phyloP scores from a whole-genome alignment of 768 basidiomycete genomes.

The Mycena epipterygia region DNA sequence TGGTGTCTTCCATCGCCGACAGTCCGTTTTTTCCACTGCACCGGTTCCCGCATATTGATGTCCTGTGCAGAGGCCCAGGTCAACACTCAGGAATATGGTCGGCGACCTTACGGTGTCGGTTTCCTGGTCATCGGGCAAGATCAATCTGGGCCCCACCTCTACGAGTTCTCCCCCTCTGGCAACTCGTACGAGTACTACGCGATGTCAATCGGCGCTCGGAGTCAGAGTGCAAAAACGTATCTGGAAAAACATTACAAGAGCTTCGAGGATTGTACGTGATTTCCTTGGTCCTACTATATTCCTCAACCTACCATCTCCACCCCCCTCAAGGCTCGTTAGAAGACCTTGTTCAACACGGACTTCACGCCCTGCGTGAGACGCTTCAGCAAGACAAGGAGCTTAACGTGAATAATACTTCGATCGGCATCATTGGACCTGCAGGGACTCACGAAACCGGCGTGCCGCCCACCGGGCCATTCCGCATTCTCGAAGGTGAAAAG shows the following conservation, averaged over 20 bases:
- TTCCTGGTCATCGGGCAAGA: slow-evolving; percentile 98
- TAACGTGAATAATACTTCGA: slow-evolving; percentile 92
- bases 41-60: not conserved
- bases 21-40: slow-evolving; percentile 68
- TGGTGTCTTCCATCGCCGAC: slow-evolving; percentile 94
- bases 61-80: slow-evolving; percentile 88
- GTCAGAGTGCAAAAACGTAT: slow-evolving; percentile 99
- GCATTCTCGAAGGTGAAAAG: slow-evolving; percentile 88
- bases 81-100: slow-evolving; percentile 98
- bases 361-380: slow-evolving; percentile 95
- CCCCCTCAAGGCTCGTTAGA: slow-evolving; percentile 78
- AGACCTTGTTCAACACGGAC: slow-evolving; percentile 91
- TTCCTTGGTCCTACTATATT: not conserved
- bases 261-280: slow-evolving; percentile 84
- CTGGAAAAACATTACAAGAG: slow-evolving; percentile 93
- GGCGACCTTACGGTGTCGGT: slow-evolving; percentile 97
- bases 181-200: slow-evolving; percentile 98
- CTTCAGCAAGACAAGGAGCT: slow-evolving; percentile 99
- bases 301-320: not conserved
- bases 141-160: slow-evolving; percentile 96
- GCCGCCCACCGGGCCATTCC: slow-evolving; percentile 75
- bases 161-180: slow-evolving; percentile 98
- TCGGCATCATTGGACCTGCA: slow-evolving; percentile 89
- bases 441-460: slow-evolving; percentile 68
- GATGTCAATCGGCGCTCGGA: slow-evolving; percentile 98